These are phyloP conservation scores for Podila horticola DNA, from an alignment of 192 early-diverging fungal species.

Conservation along the genomic window DNA sequence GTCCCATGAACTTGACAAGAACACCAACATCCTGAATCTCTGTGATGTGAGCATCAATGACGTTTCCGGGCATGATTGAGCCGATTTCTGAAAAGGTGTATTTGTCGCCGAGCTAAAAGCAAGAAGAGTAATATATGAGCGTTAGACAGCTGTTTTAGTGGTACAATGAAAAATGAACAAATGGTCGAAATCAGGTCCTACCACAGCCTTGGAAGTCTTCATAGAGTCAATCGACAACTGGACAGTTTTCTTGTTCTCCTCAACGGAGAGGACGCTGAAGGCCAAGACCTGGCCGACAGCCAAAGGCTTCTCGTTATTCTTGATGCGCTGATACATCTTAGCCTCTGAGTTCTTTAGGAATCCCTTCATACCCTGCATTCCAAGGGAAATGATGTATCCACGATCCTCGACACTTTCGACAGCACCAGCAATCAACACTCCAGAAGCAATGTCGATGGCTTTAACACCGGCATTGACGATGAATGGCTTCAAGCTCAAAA, in stretches of 20 bases:
- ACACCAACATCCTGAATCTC: conserved; percentile 72
- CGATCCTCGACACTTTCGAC: conserved; percentile 92
- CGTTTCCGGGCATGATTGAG: conserved; percentile 84
- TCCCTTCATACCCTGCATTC: conserved; percentile 72
- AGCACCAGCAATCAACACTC: conserved; percentile 72
- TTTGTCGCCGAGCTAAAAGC: conserved; percentile 32
- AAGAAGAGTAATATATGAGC: background rate
- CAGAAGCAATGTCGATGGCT: conserved; percentile 71
- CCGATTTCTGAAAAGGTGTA: conserved; percentile 71
- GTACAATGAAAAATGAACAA: background rate
- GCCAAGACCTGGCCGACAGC: conserved; percentile 81
- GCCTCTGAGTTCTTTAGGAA: conserved; percentile 82
- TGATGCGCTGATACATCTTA: conserved; percentile 67
- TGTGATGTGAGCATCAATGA: conserved; percentile 75
- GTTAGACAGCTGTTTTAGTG: background rate
- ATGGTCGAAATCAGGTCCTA: conserved; percentile 33
- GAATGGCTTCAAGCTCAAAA: conserved; percentile 82
- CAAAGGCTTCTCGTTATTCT: conserved; percentile 69
- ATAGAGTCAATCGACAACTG: conserved; percentile 73
- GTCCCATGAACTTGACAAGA: conserved; percentile 80
- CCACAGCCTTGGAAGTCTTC: conserved; percentile 59
- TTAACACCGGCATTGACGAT: conserved; percentile 79
- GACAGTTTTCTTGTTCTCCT: conserved; percentile 71
- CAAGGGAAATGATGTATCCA: conserved; percentile 86
- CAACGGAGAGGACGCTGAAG: conserved; percentile 68